phyloP scores from a whole-genome alignment of 805 yeast genomes.

The Starmerella asiatica region DNA sequence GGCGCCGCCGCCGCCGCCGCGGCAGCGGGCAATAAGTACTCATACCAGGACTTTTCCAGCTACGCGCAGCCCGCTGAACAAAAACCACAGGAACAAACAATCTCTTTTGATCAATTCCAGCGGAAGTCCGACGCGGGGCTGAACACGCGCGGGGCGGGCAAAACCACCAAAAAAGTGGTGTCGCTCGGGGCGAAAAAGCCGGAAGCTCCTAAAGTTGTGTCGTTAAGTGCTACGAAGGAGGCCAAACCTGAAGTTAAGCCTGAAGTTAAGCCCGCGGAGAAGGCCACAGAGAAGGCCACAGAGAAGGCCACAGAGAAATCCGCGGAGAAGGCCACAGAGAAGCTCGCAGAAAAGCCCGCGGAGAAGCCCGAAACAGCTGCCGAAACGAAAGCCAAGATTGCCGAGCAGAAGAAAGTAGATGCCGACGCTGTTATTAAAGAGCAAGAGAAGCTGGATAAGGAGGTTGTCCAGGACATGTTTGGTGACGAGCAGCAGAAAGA shows the following conservation, averaged over 20 bases:
- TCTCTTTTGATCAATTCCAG: conserved; percentile 22
- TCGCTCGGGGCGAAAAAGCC: conserved; percentile 14
- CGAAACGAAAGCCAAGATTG: not conserved
- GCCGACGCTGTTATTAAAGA: conserved; percentile 21
- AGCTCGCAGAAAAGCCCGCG: conserved; percentile 1
- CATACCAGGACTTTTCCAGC: conserved; percentile 22
- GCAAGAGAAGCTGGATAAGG: conserved; percentile 39
- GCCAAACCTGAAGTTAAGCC: conserved; percentile 3
- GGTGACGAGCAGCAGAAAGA: conserved; percentile 54
- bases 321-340: not conserved
- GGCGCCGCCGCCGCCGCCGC: conserved; percentile 9
- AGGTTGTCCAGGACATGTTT: conserved; percentile 78
- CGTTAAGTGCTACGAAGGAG: not conserved
- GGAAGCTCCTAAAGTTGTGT: not conserved
- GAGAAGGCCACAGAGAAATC: not conserved
- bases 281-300: not conserved
- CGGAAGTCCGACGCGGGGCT: conserved; percentile 17
- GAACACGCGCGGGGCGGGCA: conserved; percentile 17
- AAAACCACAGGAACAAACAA: conserved; percentile 7
- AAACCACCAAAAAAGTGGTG: conserved; percentile 17
- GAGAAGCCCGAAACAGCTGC: conserved; percentile 4
- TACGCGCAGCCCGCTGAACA: conserved; percentile 17
- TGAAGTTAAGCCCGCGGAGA: not conserved
- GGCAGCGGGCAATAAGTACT: conserved; percentile 11
- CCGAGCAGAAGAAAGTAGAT: conserved; percentile 7